Conservation (phyloP, 108 stramenopile species). For the Fragilaria crotonensis region DNA sequence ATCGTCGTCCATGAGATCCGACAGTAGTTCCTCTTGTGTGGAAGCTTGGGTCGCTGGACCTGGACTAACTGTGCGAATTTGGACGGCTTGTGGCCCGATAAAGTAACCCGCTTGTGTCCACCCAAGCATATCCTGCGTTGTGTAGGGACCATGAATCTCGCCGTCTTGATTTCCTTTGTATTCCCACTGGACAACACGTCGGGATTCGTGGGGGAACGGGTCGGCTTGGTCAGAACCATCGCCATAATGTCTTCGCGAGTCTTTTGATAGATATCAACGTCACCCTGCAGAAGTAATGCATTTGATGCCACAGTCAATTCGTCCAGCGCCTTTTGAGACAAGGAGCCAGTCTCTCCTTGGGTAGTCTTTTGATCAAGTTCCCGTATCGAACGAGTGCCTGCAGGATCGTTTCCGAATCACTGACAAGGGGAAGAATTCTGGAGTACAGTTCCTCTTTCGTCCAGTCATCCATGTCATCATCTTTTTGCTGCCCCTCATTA, state of each 20-base stretch:
- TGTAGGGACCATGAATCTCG: slow-evolving; percentile 62
- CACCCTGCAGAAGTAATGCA: slow-evolving; percentile 55
- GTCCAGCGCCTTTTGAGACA: slow-evolving; percentile 18
- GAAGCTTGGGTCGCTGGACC: slow-evolving; percentile 6
- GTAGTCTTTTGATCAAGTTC: slow-evolving; percentile 15
- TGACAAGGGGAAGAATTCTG: slow-evolving; percentile 38
- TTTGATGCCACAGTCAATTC: slow-evolving; percentile 61
- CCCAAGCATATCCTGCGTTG: slow-evolving; percentile 70
- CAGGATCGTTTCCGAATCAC: slow-evolving; percentile 50
- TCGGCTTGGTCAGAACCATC: too few species aligned
- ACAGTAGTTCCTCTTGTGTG: slow-evolving; percentile 59
- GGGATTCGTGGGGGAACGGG: too few species aligned
- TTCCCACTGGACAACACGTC: slow-evolving; percentile 50
- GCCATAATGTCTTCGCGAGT: slow-evolving; percentile 40
- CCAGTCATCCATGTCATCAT: slow-evolving; percentile 23
- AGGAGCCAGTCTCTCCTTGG: neutral
- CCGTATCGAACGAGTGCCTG: slow-evolving; percentile 62
- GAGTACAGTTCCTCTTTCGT: slow-evolving; percentile 31
- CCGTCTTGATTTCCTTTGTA: slow-evolving; percentile 77
- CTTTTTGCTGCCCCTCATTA: neutral
- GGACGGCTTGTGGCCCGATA: slow-evolving; percentile 66
- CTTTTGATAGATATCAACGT: slow-evolving; percentile 65
- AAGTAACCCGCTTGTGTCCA: slow-evolving; percentile 81
- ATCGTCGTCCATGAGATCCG: slow-evolving; percentile 69
- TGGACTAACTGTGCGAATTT: slow-evolving; percentile 40